These are phyloP conservation scores for Phytophthora agathidicida DNA, from an alignment of 352 stramenopile species.

Conservation along the genomic window DNA sequence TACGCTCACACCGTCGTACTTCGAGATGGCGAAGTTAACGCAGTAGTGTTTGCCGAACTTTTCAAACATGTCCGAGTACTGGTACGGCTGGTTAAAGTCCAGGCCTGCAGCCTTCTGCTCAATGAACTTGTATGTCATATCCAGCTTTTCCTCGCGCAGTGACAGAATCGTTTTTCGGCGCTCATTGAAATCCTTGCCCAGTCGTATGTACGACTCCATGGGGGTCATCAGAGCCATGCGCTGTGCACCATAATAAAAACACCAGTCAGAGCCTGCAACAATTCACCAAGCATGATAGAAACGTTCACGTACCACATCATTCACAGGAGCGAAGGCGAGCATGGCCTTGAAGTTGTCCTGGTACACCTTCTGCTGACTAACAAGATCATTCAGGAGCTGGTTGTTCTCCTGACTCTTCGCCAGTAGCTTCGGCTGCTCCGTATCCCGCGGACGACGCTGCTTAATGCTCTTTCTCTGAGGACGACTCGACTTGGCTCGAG, in stretches of 20 bases:
- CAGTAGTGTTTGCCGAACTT: conserved; percentile 85
- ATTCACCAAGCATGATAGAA: neutral
- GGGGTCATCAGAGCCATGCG: conserved; percentile 81
- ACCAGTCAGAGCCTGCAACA: neutral
- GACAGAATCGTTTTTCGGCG: conserved; percentile 60
- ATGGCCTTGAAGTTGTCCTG: conserved; percentile 83
- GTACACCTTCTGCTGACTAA: conserved; percentile 74
- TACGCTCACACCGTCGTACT: conserved; percentile 71
- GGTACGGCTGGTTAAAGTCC: conserved; percentile 63
- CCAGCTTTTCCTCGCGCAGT: conserved; percentile 76
- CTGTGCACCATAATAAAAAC: conserved; percentile 19
- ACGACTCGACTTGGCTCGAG: conserved; percentile 48
- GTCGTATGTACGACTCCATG: conserved; percentile 78
- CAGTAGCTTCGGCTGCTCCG: conserved; percentile 46
- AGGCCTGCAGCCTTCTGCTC: conserved; percentile 69
- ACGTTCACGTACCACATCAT: conserved; percentile 54
- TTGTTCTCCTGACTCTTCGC: conserved; percentile 56
- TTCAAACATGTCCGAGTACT: conserved; percentile 82
- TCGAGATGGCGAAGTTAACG: conserved; percentile 77
- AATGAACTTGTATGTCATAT: conserved; percentile 84
- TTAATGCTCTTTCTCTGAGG: conserved; percentile 54
- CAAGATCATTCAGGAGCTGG: conserved; percentile 56
- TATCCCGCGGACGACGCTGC: conserved; percentile 48
- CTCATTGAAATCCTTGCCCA: conserved; percentile 67
- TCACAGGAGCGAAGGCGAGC: conserved; percentile 76